Conservation (phyloP, 768 basidiomycete genomes). For the Saitozyma podzolica region DNA sequence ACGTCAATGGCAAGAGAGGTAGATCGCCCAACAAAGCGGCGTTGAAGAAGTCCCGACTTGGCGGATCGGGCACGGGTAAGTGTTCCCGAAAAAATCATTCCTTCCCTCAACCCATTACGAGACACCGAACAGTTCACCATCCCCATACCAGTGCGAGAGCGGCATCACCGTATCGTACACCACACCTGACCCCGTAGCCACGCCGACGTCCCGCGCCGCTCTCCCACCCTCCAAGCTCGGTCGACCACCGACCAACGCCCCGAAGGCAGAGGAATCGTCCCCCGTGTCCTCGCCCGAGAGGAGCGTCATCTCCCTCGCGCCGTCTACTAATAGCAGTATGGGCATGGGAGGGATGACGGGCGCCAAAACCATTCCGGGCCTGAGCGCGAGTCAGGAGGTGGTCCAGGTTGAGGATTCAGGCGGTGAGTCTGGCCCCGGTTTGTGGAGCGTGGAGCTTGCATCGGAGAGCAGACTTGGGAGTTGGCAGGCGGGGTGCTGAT, state of each 20-base stretch:
- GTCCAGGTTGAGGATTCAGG: too few relatives aligned
- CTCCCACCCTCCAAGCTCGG: constrained; percentile 40
- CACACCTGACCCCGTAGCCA: constrained; percentile 8
- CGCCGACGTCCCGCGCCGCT: constrained; percentile 19
- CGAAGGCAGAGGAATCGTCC: too few relatives aligned
- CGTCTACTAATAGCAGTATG: too few relatives aligned
- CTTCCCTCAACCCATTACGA: too few relatives aligned
- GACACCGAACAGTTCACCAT: too few relatives aligned
- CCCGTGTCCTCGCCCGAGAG: too few relatives aligned
- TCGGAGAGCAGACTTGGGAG: too few relatives aligned
- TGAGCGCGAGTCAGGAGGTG: background rate
- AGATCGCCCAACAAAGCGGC: constrained; percentile 15
- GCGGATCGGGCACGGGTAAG: constrained; percentile 4
- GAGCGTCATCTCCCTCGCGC: too few relatives aligned
- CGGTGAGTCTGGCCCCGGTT: too few relatives aligned
- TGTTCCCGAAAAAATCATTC: background rate
- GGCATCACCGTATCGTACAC: background rate
- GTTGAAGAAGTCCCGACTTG: constrained; percentile 10
- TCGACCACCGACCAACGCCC: constrained; percentile 29
- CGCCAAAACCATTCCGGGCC: background rate
- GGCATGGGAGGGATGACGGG: background rate
- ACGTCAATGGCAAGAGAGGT: constrained; percentile 18
- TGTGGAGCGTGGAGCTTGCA: too few relatives aligned
- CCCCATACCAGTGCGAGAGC: background rate
- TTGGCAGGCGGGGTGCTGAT: too few relatives aligned